Conservation (phyloP, 2,329 filamentous ascomycete species). For the Chaetomium olivaceum region DNA sequence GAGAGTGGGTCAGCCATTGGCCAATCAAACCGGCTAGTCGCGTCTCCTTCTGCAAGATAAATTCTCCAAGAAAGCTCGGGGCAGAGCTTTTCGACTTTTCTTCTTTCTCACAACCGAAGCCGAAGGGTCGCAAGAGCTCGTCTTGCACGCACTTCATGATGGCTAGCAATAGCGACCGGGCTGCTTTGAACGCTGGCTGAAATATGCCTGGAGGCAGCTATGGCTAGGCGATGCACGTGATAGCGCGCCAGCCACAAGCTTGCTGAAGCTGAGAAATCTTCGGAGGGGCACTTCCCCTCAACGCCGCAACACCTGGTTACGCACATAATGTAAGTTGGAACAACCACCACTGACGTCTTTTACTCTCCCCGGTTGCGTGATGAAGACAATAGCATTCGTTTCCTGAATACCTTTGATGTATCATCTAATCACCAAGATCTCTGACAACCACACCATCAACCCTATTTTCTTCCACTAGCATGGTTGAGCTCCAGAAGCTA, state of each 20-base stretch:
- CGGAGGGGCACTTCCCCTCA: conserved; percentile 14
- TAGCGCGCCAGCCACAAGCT: conserved; percentile 4
- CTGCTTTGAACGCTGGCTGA: neutral
- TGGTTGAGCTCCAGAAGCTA: conserved; percentile 18
- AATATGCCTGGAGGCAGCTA: neutral
- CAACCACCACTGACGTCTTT: neutral
- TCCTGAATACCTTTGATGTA: conserved; percentile 60
- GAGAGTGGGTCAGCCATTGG: conserved; percentile 3
- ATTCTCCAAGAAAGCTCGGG: conserved; percentile 19
- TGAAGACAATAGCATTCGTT: conserved; percentile 60
- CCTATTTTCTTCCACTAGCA: neutral
- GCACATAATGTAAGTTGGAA: conserved; percentile 22
- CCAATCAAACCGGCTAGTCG: conserved; percentile 14
- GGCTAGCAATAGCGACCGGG: neutral
- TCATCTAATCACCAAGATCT: conserved; percentile 71
- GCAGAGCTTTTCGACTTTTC: conserved; percentile 18
- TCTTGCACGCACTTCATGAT: conserved; percentile 7
- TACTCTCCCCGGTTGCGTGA: conserved; percentile 43
- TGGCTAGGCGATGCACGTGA: conserved; percentile 21
- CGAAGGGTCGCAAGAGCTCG: neutral
- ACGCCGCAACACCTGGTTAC: conserved; percentile 12
- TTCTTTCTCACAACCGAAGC: conserved; percentile 13
- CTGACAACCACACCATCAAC: conserved; percentile 47
- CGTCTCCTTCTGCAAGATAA: conserved; percentile 13
- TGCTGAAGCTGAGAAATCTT: conserved; percentile 5